Percentiles rank a stretch among this genome's conserved stretches.
phyloP scores from a whole-genome alignment of 2,329 filamentous ascomycete genomes.

The Cadophora luteo-olivacea region DNA sequence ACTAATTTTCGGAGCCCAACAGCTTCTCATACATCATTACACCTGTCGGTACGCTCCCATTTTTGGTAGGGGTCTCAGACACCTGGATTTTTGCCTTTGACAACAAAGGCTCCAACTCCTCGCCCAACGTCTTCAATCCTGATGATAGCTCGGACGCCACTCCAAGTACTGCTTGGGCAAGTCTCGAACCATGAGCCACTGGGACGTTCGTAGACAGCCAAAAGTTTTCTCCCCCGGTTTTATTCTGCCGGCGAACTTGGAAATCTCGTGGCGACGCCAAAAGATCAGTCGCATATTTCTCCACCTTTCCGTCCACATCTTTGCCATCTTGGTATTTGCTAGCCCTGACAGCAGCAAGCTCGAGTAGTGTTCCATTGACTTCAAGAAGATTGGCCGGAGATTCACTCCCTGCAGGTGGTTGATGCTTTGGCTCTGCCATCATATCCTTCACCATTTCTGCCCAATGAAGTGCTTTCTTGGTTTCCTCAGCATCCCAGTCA shows the following conservation, averaged over 20 bases:
- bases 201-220: conserved; percentile 38
- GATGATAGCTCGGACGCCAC: conserved; percentile 25
- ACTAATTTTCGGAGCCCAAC: conserved; percentile 12
- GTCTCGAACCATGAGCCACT: conserved; percentile 50
- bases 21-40: conserved; percentile 22
- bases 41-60: background rate
- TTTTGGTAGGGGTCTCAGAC: background rate
- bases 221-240: background rate
- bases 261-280: conserved; percentile 29
- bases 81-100: conserved; percentile 15
- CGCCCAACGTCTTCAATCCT: conserved; percentile 27
- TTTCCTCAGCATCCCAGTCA: conserved; percentile 35
- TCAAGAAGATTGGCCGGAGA: conserved; percentile 47
- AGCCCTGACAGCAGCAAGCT: conserved; percentile 52
- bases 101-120: conserved; percentile 22
- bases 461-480: conserved; percentile 40
- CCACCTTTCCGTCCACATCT: conserved; percentile 49
- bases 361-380: conserved; percentile 50
- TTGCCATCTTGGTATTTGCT: conserved; percentile 46
- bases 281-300: conserved; percentile 46
- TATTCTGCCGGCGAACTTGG: conserved; percentile 32
- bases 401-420: conserved; percentile 23
- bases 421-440: conserved; percentile 40
- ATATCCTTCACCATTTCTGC: conserved; percentile 42
- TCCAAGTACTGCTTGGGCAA: conserved; percentile 46